phyloP scores from a whole-genome alignment of 208 protist genomes.

The Leishmania tarentolae region DNA sequence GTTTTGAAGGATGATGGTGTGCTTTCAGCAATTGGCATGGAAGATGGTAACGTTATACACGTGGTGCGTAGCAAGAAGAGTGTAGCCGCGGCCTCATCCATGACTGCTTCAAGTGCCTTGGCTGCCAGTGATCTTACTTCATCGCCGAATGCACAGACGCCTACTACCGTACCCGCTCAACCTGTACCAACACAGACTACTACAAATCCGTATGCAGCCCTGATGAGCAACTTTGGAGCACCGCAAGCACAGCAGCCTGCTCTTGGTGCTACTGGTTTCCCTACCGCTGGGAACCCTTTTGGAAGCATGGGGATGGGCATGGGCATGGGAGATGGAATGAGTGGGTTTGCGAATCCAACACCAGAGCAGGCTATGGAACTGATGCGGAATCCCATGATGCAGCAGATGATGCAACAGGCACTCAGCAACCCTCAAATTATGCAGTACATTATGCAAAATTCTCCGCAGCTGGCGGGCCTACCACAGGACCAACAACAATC shows the following conservation, averaged over 20 bases:
- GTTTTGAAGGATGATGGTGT: constrained; percentile 86
- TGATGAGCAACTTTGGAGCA: constrained; percentile 50
- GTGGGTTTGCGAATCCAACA: constrained; percentile 3
- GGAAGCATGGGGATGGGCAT: constrained; percentile 26
- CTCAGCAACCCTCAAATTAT: constrained; percentile 71
- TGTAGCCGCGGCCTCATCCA: constrained; percentile 4
- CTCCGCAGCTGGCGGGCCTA: constrained; percentile 38
- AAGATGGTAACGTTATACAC: constrained; percentile 81
- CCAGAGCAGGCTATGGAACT: constrained; percentile 40
- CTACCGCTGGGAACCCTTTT: constrained; percentile 21
- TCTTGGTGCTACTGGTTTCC: constrained; percentile 7
- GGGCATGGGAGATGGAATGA: constrained; percentile 23
- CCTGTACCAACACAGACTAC: not conserved
- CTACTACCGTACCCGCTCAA: constrained; percentile 6
- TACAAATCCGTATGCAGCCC: constrained; percentile 73
- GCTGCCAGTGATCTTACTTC: constrained; percentile 2
- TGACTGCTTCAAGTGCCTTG: constrained; percentile 12
- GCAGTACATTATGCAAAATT: constrained; percentile 62
- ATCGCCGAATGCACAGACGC: constrained; percentile 7
- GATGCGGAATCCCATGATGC: constrained; percentile 71
- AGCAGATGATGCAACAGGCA: constrained; percentile 58
- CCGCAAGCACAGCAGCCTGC: constrained; percentile 15
- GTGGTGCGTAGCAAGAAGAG: constrained; percentile 82
- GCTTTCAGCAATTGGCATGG: constrained; percentile 75
- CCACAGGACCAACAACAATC: constrained; percentile 53